These are phyloP conservation scores for Chrysochromulina tobinii DNA, from an alignment of 78 protist genomes.

Conservation along the genomic window DNA sequence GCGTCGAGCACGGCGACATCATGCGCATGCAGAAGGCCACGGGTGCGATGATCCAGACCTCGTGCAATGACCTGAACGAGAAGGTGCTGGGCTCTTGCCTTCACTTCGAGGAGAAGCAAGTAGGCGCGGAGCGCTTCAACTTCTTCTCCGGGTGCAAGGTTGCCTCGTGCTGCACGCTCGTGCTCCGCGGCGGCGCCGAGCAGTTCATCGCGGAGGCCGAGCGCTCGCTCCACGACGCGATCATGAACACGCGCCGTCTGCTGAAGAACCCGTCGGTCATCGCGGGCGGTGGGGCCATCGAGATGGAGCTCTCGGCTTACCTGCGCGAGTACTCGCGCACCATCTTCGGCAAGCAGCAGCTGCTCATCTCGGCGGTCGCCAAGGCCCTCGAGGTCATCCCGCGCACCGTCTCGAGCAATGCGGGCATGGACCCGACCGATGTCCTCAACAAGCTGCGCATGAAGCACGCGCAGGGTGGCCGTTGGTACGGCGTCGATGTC, in stretches of 20 bases:
- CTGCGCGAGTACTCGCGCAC: conserved; percentile 82
- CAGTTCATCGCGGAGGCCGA: conserved; percentile 90
- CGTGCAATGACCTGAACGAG: conserved; percentile 77
- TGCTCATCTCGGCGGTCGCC: conserved; percentile 93
- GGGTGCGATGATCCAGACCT: conserved; percentile 88
- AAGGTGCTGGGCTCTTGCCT: conserved; percentile 93
- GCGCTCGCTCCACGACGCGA: conserved; percentile 98
- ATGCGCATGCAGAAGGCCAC: conserved; percentile 84
- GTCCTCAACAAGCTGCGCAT: conserved; percentile 96
- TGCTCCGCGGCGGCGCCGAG: conserved; percentile 99
- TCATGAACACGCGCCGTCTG: conserved; percentile 92
- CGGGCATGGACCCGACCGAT: conserved; percentile 97
- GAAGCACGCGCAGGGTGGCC: conserved; percentile 77
- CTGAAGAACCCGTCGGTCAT: conserved; percentile 67
- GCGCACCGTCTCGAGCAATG: conserved; percentile 63
- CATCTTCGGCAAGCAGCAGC: conserved; percentile 92
- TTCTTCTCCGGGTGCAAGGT: conserved; percentile 89
- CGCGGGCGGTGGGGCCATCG: conserved; percentile 99
- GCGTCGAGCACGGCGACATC: conserved; percentile 95
- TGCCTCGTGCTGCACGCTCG: conserved; percentile 87
- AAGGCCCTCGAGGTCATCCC: conserved; percentile 94
- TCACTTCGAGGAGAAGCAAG: conserved; percentile 96
- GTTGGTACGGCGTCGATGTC: conserved; percentile 41
- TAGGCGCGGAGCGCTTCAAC: conserved; percentile 93
- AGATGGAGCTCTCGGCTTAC: conserved; percentile 90